Evolutionary conservation across 805 yeast genomes (phyloP).

Genomic region (Ogataea polymorpha): DNA sequence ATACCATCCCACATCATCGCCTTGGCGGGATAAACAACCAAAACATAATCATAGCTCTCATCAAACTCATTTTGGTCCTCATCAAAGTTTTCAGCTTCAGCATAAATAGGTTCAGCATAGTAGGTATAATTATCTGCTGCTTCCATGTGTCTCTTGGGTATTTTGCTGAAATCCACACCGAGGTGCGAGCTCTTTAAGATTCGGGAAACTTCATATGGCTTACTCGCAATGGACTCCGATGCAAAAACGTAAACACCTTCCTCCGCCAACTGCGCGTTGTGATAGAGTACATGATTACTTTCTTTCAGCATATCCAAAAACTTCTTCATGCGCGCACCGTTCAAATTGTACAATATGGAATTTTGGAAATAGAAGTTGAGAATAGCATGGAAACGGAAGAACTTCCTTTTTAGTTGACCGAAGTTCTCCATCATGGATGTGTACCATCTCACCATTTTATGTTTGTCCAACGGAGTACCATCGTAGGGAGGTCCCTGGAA

Average conservation of each 20-base stretch:
- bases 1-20: slow-evolving; percentile 92
- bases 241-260: slow-evolving; percentile 82
- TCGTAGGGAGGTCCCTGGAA: slow-evolving; percentile 55
- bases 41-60: slow-evolving; percentile 49
- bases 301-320: slow-evolving; percentile 58
- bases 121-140: slow-evolving; percentile 30
- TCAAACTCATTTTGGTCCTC: slow-evolving; percentile 12
- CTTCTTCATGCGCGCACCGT: slow-evolving; percentile 44
- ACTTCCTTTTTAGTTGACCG: slow-evolving; percentile 75
- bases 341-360: slow-evolving; percentile 57
- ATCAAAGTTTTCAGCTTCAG: slow-evolving; percentile 6
- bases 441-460: slow-evolving; percentile 60
- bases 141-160: slow-evolving; percentile 32
- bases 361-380: slow-evolving; percentile 72
- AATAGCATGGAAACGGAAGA: slow-evolving; percentile 70
- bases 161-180: slow-evolving; percentile 46
- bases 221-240: slow-evolving; percentile 49
- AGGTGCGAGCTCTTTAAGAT: slow-evolving; percentile 46
- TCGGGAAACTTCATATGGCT: slow-evolving; percentile 42
- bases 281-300: slow-evolving; percentile 72
- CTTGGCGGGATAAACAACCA: slow-evolving; percentile 74
- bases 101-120: slow-evolving; percentile 15
- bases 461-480: slow-evolving; percentile 33
- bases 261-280: slow-evolving; percentile 60
- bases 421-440: slow-evolving; percentile 64